Percentiles rank a stretch among this genome's conserved stretches.
phyloP scores from a whole-genome alignment of 2,329 filamentous ascomycete species.

The Penicillium sp. region DNA sequence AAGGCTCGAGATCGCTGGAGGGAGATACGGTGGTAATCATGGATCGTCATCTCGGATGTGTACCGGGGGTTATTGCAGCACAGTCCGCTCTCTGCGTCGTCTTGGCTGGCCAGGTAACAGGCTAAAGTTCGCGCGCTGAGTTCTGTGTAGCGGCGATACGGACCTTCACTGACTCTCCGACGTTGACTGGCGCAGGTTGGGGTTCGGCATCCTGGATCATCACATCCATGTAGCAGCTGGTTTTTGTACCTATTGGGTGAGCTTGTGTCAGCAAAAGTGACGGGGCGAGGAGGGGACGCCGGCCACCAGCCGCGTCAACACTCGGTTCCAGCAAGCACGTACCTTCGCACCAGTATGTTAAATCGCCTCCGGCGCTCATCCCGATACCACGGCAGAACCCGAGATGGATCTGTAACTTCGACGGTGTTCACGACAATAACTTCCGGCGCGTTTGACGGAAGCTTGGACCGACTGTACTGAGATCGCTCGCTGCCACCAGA shows the following conservation, averaged over 20 bases:
- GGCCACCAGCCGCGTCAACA: slow-evolving; percentile 15
- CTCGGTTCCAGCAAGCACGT: slow-evolving; percentile 34
- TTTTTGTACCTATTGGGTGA: slow-evolving; percentile 67
- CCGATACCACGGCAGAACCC: slow-evolving; percentile 47
- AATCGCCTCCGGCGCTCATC: slow-evolving; percentile 50
- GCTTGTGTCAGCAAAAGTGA: not conserved
- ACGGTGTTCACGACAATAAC: slow-evolving; percentile 48
- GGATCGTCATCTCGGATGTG: slow-evolving; percentile 35
- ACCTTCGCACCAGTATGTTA: slow-evolving; percentile 72
- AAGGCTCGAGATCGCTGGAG: slow-evolving; percentile 42
- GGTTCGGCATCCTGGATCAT: slow-evolving; percentile 70
- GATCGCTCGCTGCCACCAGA: slow-evolving; percentile 36
- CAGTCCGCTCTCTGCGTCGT: slow-evolving; percentile 73
- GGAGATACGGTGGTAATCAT: slow-evolving; percentile 37
- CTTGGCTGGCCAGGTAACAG: slow-evolving; percentile 78
- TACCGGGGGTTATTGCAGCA: slow-evolving; percentile 59
- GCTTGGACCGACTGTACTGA: slow-evolving; percentile 44
- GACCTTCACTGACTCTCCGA: slow-evolving; percentile 69
- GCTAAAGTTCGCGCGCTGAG: slow-evolving; percentile 83
- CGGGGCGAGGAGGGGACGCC: not conserved
- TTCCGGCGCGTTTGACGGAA: slow-evolving; percentile 50
- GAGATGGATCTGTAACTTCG: slow-evolving; percentile 44
- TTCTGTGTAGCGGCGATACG: slow-evolving; percentile 78
- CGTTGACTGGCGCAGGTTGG: slow-evolving; percentile 82
- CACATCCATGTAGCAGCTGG: slow-evolving; percentile 84